These are phyloP conservation scores for Rhodotorula mucilaginosa DNA, from an alignment of 1,284 basidiomycete species.

Conservation along the genomic window DNA sequence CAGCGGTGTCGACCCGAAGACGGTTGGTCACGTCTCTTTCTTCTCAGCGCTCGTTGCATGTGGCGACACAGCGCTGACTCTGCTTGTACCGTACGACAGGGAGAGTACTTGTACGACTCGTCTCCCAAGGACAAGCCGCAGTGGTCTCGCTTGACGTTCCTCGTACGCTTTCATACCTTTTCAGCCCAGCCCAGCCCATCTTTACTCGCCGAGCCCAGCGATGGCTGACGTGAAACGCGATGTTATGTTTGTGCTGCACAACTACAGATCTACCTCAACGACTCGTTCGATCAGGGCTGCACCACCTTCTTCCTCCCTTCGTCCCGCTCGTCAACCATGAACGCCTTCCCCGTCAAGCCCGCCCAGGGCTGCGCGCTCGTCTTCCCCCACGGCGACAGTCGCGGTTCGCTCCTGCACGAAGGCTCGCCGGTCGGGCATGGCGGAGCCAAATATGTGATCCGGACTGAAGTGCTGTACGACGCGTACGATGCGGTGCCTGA, in stretches of 20 bases:
- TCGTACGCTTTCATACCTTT: conserved; percentile 40
- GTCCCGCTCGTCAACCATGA: conserved; percentile 51
- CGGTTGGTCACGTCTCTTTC: conserved; percentile 31
- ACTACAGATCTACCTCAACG: conserved; percentile 57
- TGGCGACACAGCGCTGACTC: no score
- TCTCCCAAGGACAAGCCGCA: conserved; percentile 47
- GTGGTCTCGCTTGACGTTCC: conserved; percentile 56
- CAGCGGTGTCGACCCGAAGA: conserved; percentile 53
- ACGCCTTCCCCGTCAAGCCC: conserved; percentile 56
- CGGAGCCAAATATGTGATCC: conserved; percentile 53
- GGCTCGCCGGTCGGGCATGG: conserved; percentile 49
- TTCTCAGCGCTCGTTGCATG: neutral
- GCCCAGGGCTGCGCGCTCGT: conserved; percentile 56
- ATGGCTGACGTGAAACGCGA: neutral
- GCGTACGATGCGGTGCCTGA: conserved; percentile 1
- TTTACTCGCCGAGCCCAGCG: neutral
- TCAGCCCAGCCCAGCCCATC: no score
- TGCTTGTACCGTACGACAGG: conserved; percentile 29
- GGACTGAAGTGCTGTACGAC: conserved; percentile 46
- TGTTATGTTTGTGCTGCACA: neutral
- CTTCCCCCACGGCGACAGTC: conserved; percentile 54
- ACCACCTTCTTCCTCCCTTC: conserved; percentile 60
- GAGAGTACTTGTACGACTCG: conserved; percentile 58
- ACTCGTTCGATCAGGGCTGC: conserved; percentile 54
- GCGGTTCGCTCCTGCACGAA: conserved; percentile 30